A percentile compares a stretch with the other conserved stretches of the same genome.
These are phyloP conservation scores for Hymenotorrendiella dingleyae DNA, from an alignment of 2,329 filamentous ascomycete genomes.

Conservation along the genomic window DNA sequence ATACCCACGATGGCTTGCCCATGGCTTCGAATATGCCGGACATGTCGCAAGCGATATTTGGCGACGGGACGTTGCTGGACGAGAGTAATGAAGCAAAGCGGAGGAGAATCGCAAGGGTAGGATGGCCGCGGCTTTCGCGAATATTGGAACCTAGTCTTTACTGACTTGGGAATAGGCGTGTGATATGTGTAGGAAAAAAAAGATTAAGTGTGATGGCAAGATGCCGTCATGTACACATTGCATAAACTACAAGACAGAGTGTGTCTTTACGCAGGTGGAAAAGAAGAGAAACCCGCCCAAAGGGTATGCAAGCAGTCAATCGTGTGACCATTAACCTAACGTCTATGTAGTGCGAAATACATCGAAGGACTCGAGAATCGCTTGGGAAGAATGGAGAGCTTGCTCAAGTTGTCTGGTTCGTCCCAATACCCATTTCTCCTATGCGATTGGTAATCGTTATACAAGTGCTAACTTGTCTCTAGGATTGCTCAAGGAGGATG, in stretches of 20 bases:
- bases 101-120: slow-evolving; percentile 55
- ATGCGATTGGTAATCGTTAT: background rate
- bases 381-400: slow-evolving; percentile 88
- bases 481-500: slow-evolving; percentile 78
- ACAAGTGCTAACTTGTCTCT: slow-evolving; percentile 1
- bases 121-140: slow-evolving; percentile 26
- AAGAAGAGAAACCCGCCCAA: slow-evolving; percentile 98
- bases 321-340: too few relatives aligned
- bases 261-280: slow-evolving; percentile 94
- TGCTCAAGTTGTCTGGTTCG: slow-evolving; percentile 73
- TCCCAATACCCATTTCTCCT: slow-evolving; percentile 7
- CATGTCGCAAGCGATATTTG: slow-evolving; percentile 55
- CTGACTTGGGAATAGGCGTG: slow-evolving; percentile 39
- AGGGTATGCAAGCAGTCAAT: slow-evolving; percentile 71
- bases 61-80: slow-evolving; percentile 50
- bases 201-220: slow-evolving; percentile 97
- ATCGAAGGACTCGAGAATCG: slow-evolving; percentile 96
- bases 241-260: slow-evolving; percentile 96
- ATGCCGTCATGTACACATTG: slow-evolving; percentile 93
- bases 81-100: slow-evolving; percentile 71
- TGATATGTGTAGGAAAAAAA: slow-evolving; percentile 83
- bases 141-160: background rate
- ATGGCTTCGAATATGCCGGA: slow-evolving; percentile 51
- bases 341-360: slow-evolving; percentile 72
- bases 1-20: slow-evolving; percentile 53